Evolutionary conservation across 306 rosid species (phyloP).

Genomic region (Cyamopsis tetragonoloba): DNA sequence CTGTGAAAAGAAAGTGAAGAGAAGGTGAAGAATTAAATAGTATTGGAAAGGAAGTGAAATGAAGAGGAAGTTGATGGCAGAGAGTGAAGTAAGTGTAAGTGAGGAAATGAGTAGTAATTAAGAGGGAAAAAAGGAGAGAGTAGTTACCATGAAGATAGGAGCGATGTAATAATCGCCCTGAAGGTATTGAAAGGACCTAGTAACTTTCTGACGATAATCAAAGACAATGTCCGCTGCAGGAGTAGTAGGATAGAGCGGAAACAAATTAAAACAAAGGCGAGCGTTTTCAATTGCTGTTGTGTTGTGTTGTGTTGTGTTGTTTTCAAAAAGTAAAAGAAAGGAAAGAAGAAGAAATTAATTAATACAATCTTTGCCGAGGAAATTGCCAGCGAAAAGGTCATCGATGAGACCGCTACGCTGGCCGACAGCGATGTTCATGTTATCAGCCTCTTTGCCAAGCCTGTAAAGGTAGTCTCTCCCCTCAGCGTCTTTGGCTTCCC

Average conservation of each 20-base stretch:
- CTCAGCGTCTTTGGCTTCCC: slow-evolving; percentile 76
- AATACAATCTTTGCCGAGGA: slow-evolving; percentile 82
- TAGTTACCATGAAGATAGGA: slow-evolving; percentile 80
- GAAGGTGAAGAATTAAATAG: slow-evolving; percentile 8
- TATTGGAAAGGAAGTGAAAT: not conserved
- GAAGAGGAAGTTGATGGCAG: not conserved
- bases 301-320: too few relatives aligned
- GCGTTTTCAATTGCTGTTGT: too few relatives aligned
- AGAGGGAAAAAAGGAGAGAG: not conserved
- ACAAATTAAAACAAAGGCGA: too few relatives aligned
- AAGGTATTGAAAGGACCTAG: slow-evolving; percentile 75
- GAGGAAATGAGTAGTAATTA: too few relatives aligned
- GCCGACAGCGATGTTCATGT: slow-evolving; percentile 95
- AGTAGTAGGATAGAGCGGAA: too few relatives aligned
- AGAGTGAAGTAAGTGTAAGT: too few relatives aligned
- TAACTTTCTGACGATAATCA: slow-evolving; percentile 91
- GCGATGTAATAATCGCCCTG: slow-evolving; percentile 95
- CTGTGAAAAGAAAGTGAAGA: slow-evolving; percentile 48
- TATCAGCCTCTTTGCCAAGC: slow-evolving; percentile 85
- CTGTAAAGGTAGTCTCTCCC: slow-evolving; percentile 84
- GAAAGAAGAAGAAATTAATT: too few relatives aligned
- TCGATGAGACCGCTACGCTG: slow-evolving; percentile 87
- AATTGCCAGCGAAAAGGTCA: slow-evolving; percentile 72
- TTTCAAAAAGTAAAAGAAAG: too few relatives aligned
- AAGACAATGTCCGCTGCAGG: slow-evolving; percentile 82